These are phyloP conservation scores for Alternaria longipes DNA, from an alignment of 2,329 filamentous ascomycete genomes.

Conservation along the genomic window DNA sequence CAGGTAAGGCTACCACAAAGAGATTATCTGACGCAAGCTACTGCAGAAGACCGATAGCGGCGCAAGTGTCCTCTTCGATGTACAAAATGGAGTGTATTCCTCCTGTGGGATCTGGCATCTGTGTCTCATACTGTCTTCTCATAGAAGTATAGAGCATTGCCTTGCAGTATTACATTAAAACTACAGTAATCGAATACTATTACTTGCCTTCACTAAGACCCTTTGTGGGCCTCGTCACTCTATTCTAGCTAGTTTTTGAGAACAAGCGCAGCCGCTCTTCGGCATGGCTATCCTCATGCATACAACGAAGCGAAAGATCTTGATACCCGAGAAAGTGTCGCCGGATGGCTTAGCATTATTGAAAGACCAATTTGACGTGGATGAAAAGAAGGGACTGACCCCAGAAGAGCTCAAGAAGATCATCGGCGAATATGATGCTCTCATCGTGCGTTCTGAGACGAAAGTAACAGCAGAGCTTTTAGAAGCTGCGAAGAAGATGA, in stretches of 20 bases:
- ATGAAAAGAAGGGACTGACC: constrained; percentile 70
- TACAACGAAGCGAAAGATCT: constrained; percentile 60
- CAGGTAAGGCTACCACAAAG: constrained; percentile 32
- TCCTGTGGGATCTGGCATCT: not conserved
- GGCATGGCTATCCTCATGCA: constrained; percentile 46
- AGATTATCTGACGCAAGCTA: constrained; percentile 36
- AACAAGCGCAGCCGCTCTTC: not conserved
- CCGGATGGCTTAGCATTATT: constrained; percentile 78
- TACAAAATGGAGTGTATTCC: constrained; percentile 18
- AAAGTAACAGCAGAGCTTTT: constrained; percentile 77
- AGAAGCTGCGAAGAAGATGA: constrained; percentile 71
- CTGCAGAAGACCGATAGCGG: constrained; percentile 40
- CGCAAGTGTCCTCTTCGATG: constrained; percentile 14
- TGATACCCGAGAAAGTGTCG: constrained; percentile 83
- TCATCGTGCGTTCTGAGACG: constrained; percentile 83
- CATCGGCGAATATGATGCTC: constrained; percentile 76
- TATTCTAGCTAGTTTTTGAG: too few relatives aligned
- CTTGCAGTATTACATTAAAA: not conserved
- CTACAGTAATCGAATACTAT: not conserved
- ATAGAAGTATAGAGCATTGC: not conserved
- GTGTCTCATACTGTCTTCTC: not conserved
- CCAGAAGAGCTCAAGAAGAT: constrained; percentile 70
- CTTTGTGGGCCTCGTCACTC: not conserved
- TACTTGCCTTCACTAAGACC: too few relatives aligned
- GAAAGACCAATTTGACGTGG: constrained; percentile 72